Evolutionary conservation across 257 asterid genomes (phyloP).

Genomic region (Ophiorrhiza pumila): DNA sequence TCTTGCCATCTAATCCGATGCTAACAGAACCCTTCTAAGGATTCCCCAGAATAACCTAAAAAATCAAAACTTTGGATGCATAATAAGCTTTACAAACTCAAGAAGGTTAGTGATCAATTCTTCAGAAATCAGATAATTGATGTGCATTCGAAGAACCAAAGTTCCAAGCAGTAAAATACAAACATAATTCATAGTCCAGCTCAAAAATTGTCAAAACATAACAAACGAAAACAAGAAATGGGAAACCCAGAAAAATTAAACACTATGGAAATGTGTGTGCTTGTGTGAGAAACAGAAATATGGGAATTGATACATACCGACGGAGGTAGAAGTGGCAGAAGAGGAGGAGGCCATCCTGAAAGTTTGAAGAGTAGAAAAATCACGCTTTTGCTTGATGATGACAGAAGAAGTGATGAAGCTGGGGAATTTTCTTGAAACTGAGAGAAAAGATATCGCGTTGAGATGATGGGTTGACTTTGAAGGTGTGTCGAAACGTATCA

Average conservation of each 20-base stretch:
- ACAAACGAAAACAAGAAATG: background rate
- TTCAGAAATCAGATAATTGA: background rate
- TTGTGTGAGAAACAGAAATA: background rate
- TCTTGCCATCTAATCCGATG: background rate
- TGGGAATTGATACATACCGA: background rate
- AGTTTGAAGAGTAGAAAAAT: constrained; percentile 12
- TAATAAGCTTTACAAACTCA: background rate
- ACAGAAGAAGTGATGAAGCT: constrained; percentile 16
- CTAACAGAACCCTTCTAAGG: background rate
- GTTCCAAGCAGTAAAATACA: background rate
- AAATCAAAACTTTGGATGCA: background rate
- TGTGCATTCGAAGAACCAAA: background rate
- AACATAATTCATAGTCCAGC: background rate
- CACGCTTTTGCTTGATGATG: constrained; percentile 6
- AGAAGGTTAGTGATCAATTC: background rate
- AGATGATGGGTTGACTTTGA: background rate
- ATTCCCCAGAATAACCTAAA: background rate
- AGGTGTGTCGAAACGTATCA: background rate
- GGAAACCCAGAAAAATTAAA: background rate
- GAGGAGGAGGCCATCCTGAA: constrained; percentile 12
- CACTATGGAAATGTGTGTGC: background rate
- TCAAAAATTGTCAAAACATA: background rate
- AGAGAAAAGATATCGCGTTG: constrained; percentile 16
- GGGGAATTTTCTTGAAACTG: constrained; percentile 22
- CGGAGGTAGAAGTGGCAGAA: background rate